Evolutionary conservation across 148 eudicot species (phyloP).

Genomic region (Chenopodium formosanum): DNA sequence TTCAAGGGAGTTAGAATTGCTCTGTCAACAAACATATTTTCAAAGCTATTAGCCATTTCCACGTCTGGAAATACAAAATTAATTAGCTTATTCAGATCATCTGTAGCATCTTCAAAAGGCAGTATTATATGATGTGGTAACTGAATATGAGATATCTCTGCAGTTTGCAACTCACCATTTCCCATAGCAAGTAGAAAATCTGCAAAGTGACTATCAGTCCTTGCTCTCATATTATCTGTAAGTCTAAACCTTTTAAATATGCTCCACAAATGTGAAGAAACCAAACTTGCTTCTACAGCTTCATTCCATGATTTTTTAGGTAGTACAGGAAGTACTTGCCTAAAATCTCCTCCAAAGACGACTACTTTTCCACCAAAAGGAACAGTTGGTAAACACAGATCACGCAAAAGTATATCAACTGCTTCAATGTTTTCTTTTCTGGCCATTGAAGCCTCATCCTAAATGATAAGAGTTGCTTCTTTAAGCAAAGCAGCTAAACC

Average conservation of each 20-base stretch:
- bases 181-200: not conserved
- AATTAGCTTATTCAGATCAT: not conserved
- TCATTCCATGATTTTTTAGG: not conserved
- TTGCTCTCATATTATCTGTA: constrained; percentile 3
- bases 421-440: not conserved
- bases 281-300: constrained; percentile 1
- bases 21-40: not conserved
- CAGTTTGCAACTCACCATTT: not conserved
- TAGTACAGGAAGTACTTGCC: not conserved
- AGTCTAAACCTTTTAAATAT: not conserved
- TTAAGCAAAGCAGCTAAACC: not conserved
- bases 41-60: too few species aligned
- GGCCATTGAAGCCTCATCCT: not conserved
- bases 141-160: not conserved
- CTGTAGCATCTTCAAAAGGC: not conserved
- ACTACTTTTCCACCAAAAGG: not conserved
- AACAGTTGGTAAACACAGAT: not conserved
- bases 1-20: constrained; percentile 14
- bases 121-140: not conserved
- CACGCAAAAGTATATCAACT: not conserved
- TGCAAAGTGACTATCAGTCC: not conserved
- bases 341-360: not conserved
- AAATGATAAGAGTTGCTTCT: not conserved
- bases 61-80: too few species aligned
- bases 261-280: not conserved